phyloP scores from a whole-genome alignment of 495 filamentous ascomycete species.

The Aspergillus mulundensis region DNA sequence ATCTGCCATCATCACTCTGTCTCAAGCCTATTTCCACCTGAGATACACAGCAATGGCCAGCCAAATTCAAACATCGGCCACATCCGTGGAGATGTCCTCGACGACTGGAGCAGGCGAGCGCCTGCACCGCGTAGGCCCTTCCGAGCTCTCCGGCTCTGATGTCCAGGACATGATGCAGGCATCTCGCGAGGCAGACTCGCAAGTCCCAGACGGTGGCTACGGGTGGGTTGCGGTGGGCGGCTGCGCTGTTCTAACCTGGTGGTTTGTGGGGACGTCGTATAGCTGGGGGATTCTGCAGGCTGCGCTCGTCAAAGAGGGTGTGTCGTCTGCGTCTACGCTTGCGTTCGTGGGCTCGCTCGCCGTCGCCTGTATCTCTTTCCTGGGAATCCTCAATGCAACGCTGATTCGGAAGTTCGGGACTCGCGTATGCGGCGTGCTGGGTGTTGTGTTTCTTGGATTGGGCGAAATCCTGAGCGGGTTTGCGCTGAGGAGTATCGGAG shows the following conservation, averaged over 20 bases:
- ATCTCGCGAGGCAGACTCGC: constrained; percentile 43
- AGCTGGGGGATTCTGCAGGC: constrained; percentile 58
- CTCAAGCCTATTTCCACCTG: no score
- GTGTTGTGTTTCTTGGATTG: constrained; percentile 42
- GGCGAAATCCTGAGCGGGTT: constrained; percentile 50
- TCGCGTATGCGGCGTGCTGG: constrained; percentile 38
- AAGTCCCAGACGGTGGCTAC: constrained; percentile 56
- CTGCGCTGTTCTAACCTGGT: constrained; percentile 51
- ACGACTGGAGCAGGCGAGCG: neutral
- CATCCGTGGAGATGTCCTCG: neutral
- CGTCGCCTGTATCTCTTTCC: constrained; percentile 43
- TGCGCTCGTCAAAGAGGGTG: constrained; percentile 43
- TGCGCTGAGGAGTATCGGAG: constrained; percentile 42
- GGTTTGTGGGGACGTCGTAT: constrained; percentile 50
- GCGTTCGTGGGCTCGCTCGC: constrained; percentile 55
- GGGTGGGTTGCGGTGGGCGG: constrained; percentile 54
- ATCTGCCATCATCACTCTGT: no score
- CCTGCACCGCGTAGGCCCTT: neutral
- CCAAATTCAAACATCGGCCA: neutral
- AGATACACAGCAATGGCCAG: neutral
- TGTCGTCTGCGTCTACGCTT: constrained; percentile 46
- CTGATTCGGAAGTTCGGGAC: constrained; percentile 48
- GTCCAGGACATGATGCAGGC: constrained; percentile 45
- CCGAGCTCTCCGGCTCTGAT: neutral
- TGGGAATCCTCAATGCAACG: constrained; percentile 47